Evolutionary conservation across 768 basidiomycete genomes (phyloP).

Genomic region (Amanita subjunquillea): DNA sequence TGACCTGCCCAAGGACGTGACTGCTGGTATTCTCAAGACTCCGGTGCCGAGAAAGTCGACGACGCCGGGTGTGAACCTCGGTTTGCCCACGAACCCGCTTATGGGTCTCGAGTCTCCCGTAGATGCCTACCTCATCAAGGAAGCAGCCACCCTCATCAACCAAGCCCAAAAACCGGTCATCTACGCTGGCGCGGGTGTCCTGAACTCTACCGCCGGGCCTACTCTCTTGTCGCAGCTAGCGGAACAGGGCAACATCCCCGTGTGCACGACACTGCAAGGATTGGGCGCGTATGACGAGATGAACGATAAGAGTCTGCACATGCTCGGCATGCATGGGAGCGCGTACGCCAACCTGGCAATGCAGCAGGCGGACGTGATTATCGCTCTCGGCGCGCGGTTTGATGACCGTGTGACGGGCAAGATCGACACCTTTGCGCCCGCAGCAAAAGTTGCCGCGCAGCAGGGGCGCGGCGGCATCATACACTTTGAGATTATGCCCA

Average conservation of each 20-base stretch:
- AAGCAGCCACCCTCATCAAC: conserved; percentile 88
- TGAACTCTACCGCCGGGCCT: conserved; percentile 75
- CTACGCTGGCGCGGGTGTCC: conserved; percentile 88
- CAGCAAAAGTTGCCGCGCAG: conserved; percentile 74
- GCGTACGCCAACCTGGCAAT: conserved; percentile 98
- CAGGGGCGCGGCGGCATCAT: conserved; percentile 92
- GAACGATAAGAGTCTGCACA: conserved; percentile 79
- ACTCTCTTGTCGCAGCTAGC: conserved; percentile 69
- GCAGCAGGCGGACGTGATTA: conserved; percentile 95
- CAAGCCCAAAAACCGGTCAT: conserved; percentile 84
- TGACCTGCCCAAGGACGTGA: conserved; percentile 98
- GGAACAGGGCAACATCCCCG: conserved; percentile 87
- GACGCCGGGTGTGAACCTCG: conserved; percentile 67
- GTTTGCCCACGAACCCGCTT: conserved; percentile 68
- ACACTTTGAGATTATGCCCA: conserved; percentile 96
- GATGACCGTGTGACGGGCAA: conserved; percentile 98
- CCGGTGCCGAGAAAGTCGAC: conserved; percentile 82
- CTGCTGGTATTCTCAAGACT: conserved; percentile 80
- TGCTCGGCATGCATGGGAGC: conserved; percentile 98
- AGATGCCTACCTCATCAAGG: conserved; percentile 59
- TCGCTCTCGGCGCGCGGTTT: conserved; percentile 92
- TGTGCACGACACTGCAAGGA: conserved; percentile 93
- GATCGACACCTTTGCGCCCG: conserved; percentile 83
- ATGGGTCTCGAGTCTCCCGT: conserved; percentile 43
- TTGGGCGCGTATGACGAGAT: conserved; percentile 94